Evolutionary conservation across 164 flowering plant species (phyloP).

Genomic region (Berberis thunbergii): DNA sequence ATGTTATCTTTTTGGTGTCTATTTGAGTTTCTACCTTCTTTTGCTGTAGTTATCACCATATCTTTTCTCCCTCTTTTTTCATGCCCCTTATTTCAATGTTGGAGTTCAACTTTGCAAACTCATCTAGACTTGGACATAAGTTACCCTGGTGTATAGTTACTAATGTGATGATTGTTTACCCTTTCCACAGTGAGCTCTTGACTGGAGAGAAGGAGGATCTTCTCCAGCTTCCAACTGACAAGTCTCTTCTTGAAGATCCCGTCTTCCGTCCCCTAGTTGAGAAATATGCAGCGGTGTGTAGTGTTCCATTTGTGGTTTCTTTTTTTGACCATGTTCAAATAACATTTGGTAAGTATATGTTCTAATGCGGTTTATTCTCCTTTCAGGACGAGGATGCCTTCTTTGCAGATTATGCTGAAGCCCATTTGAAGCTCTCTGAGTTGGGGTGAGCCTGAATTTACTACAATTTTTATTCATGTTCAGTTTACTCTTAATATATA

Average conservation of each 20-base stretch:
- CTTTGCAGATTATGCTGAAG: conserved; percentile 29
- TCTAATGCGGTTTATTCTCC: no score
- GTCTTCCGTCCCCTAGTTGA: conserved; percentile 43
- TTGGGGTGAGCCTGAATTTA: conserved; percentile 22
- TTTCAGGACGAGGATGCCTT: conserved; percentile 33
- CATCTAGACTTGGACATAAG: no score
- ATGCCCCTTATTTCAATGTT: no score
- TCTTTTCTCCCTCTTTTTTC: no score
- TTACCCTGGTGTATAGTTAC: background rate
- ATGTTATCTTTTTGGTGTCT: no score
- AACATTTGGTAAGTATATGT: background rate
- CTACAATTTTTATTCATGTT: background rate
- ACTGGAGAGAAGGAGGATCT: conserved; percentile 49
- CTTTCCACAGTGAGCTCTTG: conserved; percentile 28
- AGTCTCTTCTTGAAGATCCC: conserved; percentile 37
- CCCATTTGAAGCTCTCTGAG: conserved; percentile 38
- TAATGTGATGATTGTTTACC: background rate
- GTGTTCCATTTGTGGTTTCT: conserved; percentile 1
- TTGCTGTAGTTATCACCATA: no score
- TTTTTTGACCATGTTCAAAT: background rate
- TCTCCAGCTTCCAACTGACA: conserved; percentile 47
- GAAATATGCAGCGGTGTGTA: conserved; percentile 45
- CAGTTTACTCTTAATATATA: no score
- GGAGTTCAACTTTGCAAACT: no score
- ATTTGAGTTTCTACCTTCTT: no score